Evolutionary conservation across 805 yeast genomes (phyloP).

Genomic region (Maudiozyma barnettii): DNA sequence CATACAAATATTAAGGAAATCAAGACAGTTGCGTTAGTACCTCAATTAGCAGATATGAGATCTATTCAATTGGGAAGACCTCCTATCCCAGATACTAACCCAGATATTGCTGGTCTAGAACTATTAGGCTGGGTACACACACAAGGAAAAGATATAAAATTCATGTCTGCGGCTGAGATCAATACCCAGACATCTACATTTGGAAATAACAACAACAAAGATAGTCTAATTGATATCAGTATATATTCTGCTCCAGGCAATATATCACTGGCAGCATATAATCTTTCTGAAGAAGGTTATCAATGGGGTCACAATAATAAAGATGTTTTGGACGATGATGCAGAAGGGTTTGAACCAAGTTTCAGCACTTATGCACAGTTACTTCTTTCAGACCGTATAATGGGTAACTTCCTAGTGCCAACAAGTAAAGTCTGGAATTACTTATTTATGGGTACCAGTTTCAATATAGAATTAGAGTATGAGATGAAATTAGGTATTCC

Average conservation of each 20-base stretch:
- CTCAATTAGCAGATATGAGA: constrained; percentile 73
- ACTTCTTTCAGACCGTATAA: constrained; percentile 60
- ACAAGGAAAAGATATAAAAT: constrained; percentile 53
- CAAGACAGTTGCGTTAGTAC: constrained; percentile 63
- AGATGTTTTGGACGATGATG: constrained; percentile 45
- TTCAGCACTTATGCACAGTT: constrained; percentile 60
- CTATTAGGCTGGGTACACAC: constrained; percentile 95
- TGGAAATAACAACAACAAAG: constrained; percentile 26
- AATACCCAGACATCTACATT: constrained; percentile 42
- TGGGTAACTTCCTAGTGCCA: constrained; percentile 84
- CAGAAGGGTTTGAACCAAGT: constrained; percentile 55
- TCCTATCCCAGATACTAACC: constrained; percentile 19
- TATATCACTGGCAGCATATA: constrained; percentile 60
- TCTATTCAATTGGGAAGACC: constrained; percentile 50
- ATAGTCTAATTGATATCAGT: constrained; percentile 44
- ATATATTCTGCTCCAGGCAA: constrained; percentile 80
- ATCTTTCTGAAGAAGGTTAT: constrained; percentile 53
- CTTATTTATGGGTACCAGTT: constrained; percentile 77
- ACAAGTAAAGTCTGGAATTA: constrained; percentile 82
- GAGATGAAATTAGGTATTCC: constrained; percentile 72
- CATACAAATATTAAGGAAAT: constrained; percentile 70
- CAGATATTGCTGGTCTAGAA: constrained; percentile 48
- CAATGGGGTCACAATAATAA: constrained; percentile 67
- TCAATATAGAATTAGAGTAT: constrained; percentile 53
- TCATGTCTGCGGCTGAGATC: constrained; percentile 63